Evolutionary conservation across 108 stramenopile genomes (phyloP), one percentile per base, ranked within the genome.

Genomic region (Cyclotella choctawhatcheeana): DNA sequence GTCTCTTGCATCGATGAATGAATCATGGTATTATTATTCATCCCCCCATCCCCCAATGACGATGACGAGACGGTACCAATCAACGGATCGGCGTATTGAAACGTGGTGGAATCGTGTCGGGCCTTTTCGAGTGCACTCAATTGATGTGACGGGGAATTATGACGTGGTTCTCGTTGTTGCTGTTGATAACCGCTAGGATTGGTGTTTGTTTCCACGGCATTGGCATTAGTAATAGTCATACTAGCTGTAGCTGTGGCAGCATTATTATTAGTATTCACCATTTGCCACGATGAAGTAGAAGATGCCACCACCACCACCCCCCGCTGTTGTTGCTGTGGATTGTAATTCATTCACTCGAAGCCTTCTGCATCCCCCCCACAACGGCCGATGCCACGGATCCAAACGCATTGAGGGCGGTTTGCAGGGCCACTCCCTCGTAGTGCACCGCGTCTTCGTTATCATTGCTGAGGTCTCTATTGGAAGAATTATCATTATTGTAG

Each of bases 341-440:
- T 29, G 17, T 31, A 13, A n/a, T n/a, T n/a, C n/a, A n/a, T n/a
- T n/a, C n/a, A 33, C 47, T 24, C 20, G 51, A 16, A 10, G 27
- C 43, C 20, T 16, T 44, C 37, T 34, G 25, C 29, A 10, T 47
- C 37, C 58, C 45, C 16, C 37, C 31, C 44, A 33, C 18, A 21
- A 50, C 70, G 2, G 60, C 56, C 17, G 70, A 50, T 22, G 59
- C 59, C 33, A 71, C 33, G 50, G 17, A 37, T 0, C 60, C 70
- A 62, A 71, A 61, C 13, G 59, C 70, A 4, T 44, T 50, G 48
- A 71, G 70, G 31, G 70, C 70, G 1, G 70, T 62, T 62, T 71
- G 59, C 12, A 71, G 50, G 2, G 70, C 70, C 22, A 62, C 70
- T 35, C 70, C 65, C 22, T 52, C 70, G 22, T 58, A 45, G 60